phyloP scores from a whole-genome alignment of 2,329 filamentous ascomycete genomes.

The Purpureocillium takamizusanense region DNA sequence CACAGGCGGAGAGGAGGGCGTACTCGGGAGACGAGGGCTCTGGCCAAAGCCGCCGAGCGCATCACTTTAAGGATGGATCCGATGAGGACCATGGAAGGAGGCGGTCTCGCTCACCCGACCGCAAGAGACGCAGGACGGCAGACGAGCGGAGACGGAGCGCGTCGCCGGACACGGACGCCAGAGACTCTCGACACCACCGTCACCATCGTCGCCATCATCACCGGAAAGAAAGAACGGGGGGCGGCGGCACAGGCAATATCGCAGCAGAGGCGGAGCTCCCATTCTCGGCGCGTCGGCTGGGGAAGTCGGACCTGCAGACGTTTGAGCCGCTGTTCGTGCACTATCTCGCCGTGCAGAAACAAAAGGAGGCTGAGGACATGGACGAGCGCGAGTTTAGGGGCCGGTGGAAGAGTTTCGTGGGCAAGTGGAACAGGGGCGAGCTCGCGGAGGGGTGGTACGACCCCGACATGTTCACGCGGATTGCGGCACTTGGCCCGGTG shows the following conservation, averaged over 20 bases:
- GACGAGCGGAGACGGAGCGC: slow-evolving; percentile 2
- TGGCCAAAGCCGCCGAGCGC: not conserved
- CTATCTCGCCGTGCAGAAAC: slow-evolving; percentile 85
- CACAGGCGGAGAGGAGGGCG: too few species aligned
- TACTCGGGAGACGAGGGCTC: not conserved
- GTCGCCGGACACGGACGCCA: slow-evolving; percentile 3
- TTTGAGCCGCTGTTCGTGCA: slow-evolving; percentile 70
- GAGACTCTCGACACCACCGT: slow-evolving; percentile 10
- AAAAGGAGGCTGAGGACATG: slow-evolving; percentile 57
- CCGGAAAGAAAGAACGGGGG: not conserved
- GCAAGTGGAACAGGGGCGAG: slow-evolving; percentile 86
- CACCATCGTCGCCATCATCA: slow-evolving; percentile 15
- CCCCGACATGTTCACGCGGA: slow-evolving; percentile 52
- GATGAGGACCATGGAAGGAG: not conserved
- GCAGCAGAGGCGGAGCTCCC: slow-evolving; percentile 39
- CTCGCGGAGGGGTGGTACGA: slow-evolving; percentile 92
- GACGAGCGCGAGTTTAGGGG: slow-evolving; percentile 69
- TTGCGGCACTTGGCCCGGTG: slow-evolving; percentile 4
- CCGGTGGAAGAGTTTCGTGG: slow-evolving; percentile 87
- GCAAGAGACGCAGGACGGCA: slow-evolving; percentile 3
- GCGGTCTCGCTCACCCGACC: slow-evolving; percentile 8
- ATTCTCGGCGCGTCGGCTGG: slow-evolving; percentile 54
- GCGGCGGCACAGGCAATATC: not conserved
- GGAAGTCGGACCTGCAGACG: slow-evolving; percentile 55
- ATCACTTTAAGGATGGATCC: not conserved